Evolutionary conservation across 73 alveolate genomes (phyloP).

Genomic region (Paramecium biaurelia): DNA sequence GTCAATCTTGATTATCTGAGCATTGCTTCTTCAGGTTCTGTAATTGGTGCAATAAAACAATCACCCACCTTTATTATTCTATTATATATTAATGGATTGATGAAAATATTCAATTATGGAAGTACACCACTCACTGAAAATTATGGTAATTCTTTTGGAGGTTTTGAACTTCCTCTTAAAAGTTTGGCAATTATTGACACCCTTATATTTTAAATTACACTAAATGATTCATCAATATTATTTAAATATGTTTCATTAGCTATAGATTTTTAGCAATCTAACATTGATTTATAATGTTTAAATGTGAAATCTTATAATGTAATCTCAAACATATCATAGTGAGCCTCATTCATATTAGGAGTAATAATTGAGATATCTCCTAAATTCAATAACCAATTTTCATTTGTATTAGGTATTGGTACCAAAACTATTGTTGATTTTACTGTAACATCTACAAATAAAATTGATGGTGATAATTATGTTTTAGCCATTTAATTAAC

Average conservation of each 20-base stretch:
- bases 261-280: constrained; percentile 9
- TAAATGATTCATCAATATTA: neutral
- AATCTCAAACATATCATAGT: constrained; percentile 47
- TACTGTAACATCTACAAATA: constrained; percentile 7
- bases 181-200: neutral
- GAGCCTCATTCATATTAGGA: neutral
- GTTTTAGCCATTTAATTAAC: constrained; percentile 2
- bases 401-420: constrained; percentile 42
- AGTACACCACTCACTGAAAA: constrained; percentile 27
- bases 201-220: neutral
- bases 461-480: constrained; percentile 49
- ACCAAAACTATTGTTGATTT: constrained; percentile 45
- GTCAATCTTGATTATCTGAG: neutral
- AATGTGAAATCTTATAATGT: constrained; percentile 22
- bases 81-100: constrained; percentile 42
- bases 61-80: constrained; percentile 49
- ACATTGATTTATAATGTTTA: neutral
- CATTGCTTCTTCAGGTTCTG: constrained; percentile 17
- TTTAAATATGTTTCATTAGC: neutral
- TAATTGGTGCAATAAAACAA: constrained; percentile 37
- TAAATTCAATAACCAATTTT: constrained; percentile 56
- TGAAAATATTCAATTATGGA: constrained; percentile 22
- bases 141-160: neutral
- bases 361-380: constrained; percentile 47
- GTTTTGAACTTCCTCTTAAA: constrained; percentile 40